Evolutionary conservation across 2,329 filamentous ascomycete genomes (phyloP).

Genomic region (Albifimbria verrucaria): DNA sequence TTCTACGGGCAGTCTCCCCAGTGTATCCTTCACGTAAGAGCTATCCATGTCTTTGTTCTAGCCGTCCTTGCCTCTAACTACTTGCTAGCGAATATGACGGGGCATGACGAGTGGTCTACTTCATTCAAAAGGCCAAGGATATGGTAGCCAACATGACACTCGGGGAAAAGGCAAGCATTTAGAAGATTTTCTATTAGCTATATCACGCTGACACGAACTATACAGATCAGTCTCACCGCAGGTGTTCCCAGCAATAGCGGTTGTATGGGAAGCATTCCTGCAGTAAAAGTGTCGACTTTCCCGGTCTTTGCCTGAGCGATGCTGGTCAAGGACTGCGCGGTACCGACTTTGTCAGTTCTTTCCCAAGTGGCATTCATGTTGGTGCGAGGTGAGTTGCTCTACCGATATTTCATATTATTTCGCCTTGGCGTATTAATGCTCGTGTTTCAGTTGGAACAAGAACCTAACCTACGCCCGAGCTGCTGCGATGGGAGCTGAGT

Average conservation of each 20-base stretch:
- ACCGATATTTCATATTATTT: background rate
- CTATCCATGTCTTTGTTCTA: background rate
- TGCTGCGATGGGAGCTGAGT: conserved; percentile 53
- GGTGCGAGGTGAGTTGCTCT: conserved; percentile 48
- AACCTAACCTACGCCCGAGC: conserved; percentile 49
- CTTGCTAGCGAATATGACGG: background rate
- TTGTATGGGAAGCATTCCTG: conserved; percentile 48
- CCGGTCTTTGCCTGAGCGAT: conserved; percentile 46
- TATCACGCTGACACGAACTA: background rate
- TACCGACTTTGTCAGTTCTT: conserved; percentile 46
- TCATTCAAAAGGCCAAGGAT: conserved; percentile 56
- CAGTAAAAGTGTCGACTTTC: conserved; percentile 45
- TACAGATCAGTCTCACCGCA: background rate
- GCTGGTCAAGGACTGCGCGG: conserved; percentile 47
- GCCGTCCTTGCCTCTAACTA: background rate
- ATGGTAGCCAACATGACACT: conserved; percentile 62
- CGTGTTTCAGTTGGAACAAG: conserved; percentile 25
- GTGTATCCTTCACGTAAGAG: conserved; percentile 38
- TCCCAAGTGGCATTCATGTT: conserved; percentile 43
- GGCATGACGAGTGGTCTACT: conserved; percentile 44
- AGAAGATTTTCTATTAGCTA: no score
- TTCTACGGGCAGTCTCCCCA: conserved; percentile 50
- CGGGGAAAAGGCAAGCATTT: conserved; percentile 57
- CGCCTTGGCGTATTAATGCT: background rate
- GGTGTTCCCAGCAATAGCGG: background rate